Conservation (phyloP, 441 rosid genomes). For the Flueggea neowawraea region DNA sequence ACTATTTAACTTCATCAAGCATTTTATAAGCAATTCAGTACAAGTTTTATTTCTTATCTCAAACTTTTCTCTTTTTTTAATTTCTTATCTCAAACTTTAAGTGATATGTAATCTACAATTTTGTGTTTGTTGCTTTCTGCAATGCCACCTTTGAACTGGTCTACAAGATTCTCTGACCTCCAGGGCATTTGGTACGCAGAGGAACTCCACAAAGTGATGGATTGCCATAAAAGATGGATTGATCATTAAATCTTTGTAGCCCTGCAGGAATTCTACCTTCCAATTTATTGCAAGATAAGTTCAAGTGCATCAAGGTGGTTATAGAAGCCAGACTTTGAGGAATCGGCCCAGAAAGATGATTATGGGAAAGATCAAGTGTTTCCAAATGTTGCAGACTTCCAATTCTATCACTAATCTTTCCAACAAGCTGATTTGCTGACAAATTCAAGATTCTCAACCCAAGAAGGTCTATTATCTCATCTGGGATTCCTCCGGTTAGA, state of each 20-base stretch:
- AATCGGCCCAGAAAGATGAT: slow-evolving; percentile 29
- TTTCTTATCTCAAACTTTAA: too few relatives aligned
- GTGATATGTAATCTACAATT: too few relatives aligned
- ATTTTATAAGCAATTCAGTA: too few relatives aligned
- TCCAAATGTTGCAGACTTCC: slow-evolving; percentile 33
- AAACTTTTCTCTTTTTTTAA: too few relatives aligned
- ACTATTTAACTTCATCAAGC: too few relatives aligned
- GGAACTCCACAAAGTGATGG: slow-evolving; percentile 38
- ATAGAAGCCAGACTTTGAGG: slow-evolving; percentile 34
- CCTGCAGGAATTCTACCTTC: slow-evolving; percentile 35
- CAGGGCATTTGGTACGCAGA: slow-evolving; percentile 26
- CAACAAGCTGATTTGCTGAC: slow-evolving; percentile 35
- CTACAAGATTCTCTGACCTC: slow-evolving; percentile 3
- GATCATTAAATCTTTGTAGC: slow-evolving; percentile 30
- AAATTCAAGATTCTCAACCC: slow-evolving; percentile 37
- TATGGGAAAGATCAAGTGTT: slow-evolving; percentile 48
- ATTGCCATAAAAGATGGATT: slow-evolving; percentile 38
- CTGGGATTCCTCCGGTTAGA: slow-evolving; percentile 44
- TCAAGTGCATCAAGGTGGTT: slow-evolving; percentile 24
- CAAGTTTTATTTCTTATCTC: too few relatives aligned
- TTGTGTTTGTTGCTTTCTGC: background rate
- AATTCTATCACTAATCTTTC: slow-evolving; percentile 30
- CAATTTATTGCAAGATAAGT: slow-evolving; percentile 38
- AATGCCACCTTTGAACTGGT: background rate
- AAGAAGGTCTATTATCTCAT: slow-evolving; percentile 30